Conservation (phyloP, 2,329 filamentous ascomycete species). For the Colletotrichum tropicale region DNA sequence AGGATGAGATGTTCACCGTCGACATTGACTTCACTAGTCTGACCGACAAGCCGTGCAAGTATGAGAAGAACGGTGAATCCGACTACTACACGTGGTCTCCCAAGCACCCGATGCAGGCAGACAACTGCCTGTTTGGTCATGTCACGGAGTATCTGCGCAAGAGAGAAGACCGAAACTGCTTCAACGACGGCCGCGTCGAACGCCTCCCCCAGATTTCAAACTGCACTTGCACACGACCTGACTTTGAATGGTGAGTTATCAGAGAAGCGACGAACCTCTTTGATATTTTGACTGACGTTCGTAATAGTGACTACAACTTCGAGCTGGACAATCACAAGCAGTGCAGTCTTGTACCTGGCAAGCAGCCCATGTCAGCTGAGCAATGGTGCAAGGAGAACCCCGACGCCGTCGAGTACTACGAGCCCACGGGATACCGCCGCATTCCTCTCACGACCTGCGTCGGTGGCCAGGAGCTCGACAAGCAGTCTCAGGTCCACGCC, state of each 20-base stretch:
- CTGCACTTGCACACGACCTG: conserved; percentile 81
- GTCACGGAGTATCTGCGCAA: conserved; percentile 90
- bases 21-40: conserved; percentile 91
- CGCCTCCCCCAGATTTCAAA: conserved; percentile 76
- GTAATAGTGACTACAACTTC: conserved; percentile 85
- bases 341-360: conserved; percentile 78
- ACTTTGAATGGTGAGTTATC: conserved; percentile 86
- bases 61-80: conserved; percentile 62
- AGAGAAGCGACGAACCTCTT: background rate
- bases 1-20: conserved; percentile 69
- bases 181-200: conserved; percentile 76
- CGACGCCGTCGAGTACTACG: conserved; percentile 77
- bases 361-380: conserved; percentile 59
- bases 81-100: conserved; percentile 86
- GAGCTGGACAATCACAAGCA: conserved; percentile 78
- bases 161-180: conserved; percentile 78
- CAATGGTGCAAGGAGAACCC: conserved; percentile 65
- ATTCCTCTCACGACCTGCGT: conserved; percentile 89
- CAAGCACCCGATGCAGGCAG: conserved; percentile 76
- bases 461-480: conserved; percentile 78
- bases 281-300: conserved; percentile 27
- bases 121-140: conserved; percentile 93
- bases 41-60: conserved; percentile 73
- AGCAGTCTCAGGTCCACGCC: conserved; percentile 60
- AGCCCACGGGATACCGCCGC: conserved; percentile 85